Conservation (phyloP, 768 basidiomycete species). For the Panus rudis region DNA sequence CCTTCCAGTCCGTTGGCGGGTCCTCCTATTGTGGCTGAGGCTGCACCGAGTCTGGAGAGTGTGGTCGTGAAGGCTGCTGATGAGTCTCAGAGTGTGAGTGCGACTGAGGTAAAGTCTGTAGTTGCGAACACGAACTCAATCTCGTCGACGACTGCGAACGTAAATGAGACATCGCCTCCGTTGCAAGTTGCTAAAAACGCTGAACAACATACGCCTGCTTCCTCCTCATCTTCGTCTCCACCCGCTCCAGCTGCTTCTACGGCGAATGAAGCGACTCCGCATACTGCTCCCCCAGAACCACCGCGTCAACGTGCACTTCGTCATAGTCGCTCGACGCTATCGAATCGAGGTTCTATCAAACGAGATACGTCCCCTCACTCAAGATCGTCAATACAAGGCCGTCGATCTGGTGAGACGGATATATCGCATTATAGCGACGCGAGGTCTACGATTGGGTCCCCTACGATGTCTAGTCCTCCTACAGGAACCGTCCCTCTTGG, state of each 20-base stretch:
- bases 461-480: conserved; percentile 35
- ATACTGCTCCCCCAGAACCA: background rate
- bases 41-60: too few species aligned
- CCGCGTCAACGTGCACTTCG: conserved; percentile 6
- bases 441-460: conserved; percentile 31
- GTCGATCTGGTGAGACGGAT: conserved; percentile 13
- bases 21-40: conserved; percentile 1
- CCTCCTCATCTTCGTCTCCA: too few species aligned
- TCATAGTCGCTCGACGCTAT: conserved; percentile 8
- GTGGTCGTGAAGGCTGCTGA: too few species aligned
- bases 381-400: conserved; percentile 8
- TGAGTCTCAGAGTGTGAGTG: too few species aligned
- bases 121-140: too few species aligned
- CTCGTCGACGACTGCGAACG: too few species aligned
- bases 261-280: too few species aligned
- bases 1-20: conserved; percentile 2
- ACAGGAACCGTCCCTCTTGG: conserved; percentile 16
- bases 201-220: too few species aligned
- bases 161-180: too few species aligned
- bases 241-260: too few species aligned
- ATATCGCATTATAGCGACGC: conserved; percentile 31
- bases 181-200: too few species aligned
- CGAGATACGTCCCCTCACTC: conserved; percentile 7
- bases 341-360: conserved; percentile 1
- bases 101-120: too few species aligned